phyloP scores from a whole-genome alignment of 2,329 filamentous ascomycete species.

The Cladophialophora exuberans region DNA sequence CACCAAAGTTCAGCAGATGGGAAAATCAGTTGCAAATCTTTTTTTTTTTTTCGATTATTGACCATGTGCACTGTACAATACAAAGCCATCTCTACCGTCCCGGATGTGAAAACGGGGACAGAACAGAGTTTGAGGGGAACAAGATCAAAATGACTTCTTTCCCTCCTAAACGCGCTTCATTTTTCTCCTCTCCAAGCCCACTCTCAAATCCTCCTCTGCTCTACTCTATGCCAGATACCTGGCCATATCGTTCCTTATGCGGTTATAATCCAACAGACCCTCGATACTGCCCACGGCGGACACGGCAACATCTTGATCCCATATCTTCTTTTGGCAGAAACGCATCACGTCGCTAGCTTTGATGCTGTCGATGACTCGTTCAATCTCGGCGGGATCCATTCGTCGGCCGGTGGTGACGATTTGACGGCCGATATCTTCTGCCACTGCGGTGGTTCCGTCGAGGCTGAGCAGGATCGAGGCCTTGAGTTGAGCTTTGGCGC shows the following conservation, averaged over 20 bases:
- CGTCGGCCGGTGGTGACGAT: slow-evolving; percentile 96
- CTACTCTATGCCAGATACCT: slow-evolving; percentile 60
- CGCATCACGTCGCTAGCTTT: slow-evolving; percentile 96
- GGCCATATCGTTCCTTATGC: slow-evolving; percentile 78
- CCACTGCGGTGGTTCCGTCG: slow-evolving; percentile 94
- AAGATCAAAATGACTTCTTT: too few species aligned
- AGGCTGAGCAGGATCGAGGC: slow-evolving; percentile 95
- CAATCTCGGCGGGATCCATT: slow-evolving; percentile 89
- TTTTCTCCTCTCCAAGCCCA: background rate
- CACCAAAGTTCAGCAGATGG: too few species aligned
- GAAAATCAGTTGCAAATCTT: background rate
- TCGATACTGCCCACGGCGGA: slow-evolving; percentile 92
- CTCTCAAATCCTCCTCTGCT: background rate
- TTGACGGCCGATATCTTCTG: slow-evolving; percentile 98
- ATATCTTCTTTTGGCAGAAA: slow-evolving; percentile 91
- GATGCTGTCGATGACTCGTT: slow-evolving; percentile 84
- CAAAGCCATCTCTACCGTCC: slow-evolving; percentile 2
- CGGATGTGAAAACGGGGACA: too few species aligned
- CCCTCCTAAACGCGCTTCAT: too few species aligned
- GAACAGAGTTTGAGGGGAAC: too few species aligned
- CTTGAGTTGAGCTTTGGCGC: slow-evolving; percentile 98
- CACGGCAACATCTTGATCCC: slow-evolving; percentile 96
- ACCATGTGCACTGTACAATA: slow-evolving; percentile 11
- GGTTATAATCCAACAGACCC: slow-evolving; percentile 63
- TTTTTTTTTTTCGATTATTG: slow-evolving; percentile 1